Evolutionary conservation across 306 rosid species (phyloP).

Genomic region (Citrullus colocynthis): DNA sequence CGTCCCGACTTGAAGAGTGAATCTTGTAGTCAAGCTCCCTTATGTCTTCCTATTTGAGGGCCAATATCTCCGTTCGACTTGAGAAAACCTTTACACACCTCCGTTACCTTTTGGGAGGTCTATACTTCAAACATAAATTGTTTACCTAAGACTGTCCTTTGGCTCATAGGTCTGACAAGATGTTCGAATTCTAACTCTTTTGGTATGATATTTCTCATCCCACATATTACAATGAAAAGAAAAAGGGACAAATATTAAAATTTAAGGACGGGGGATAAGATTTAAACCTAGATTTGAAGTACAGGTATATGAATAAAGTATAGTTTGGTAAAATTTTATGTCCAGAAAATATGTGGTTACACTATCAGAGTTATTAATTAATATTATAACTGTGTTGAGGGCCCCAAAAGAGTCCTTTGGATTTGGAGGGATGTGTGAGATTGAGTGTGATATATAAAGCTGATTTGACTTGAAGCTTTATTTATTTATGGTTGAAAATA

Average conservation of each 20-base stretch:
- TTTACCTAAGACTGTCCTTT: too few species aligned
- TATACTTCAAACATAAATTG: too few species aligned
- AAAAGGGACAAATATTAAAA: too few species aligned
- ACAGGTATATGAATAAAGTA: not conserved
- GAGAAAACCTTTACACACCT: too few species aligned
- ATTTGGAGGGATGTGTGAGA: conserved; percentile 3
- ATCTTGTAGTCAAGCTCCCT: too few species aligned
- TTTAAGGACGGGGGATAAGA: not conserved
- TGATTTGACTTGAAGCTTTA: conserved; percentile 8
- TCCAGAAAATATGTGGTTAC: not conserved
- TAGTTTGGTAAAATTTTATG: not conserved
- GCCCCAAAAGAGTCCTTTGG: not conserved
- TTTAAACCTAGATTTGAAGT: not conserved
- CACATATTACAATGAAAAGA: too few species aligned
- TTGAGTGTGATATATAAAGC: conserved; percentile 1
- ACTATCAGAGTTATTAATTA: not conserved
- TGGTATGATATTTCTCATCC: too few species aligned
- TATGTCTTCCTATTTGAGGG: too few species aligned
- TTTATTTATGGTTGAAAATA: conserved; percentile 11
- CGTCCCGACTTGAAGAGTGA: too few species aligned
- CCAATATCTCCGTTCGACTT: accelerated
- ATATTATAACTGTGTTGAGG: not conserved
- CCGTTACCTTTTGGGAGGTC: too few species aligned
- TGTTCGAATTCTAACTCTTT: too few species aligned
- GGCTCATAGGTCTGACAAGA: accelerated